These are phyloP conservation scores for Mollisiaceae sp. DNA, from an alignment of 2,329 filamentous ascomycete species.

Conservation along the genomic window DNA sequence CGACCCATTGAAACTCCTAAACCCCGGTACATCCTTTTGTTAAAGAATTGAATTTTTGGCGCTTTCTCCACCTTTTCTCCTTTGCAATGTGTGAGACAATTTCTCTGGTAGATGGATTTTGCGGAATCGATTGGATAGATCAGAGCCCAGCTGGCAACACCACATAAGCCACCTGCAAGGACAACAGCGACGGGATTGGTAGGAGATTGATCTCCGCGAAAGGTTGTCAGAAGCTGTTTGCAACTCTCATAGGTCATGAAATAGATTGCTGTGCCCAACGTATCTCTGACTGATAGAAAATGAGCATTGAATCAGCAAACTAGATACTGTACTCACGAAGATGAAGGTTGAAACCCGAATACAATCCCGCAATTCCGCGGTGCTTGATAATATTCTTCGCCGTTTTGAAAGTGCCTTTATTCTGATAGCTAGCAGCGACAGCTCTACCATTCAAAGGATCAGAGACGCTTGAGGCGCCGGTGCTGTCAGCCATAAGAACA, in stretches of 20 bases:
- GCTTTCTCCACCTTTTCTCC: constrained; percentile 66
- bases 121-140: constrained; percentile 74
- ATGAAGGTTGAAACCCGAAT: constrained; percentile 81
- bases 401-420: constrained; percentile 77
- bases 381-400: constrained; percentile 79
- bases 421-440: constrained; percentile 73
- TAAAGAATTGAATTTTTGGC: constrained; percentile 80
- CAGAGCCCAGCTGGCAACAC: constrained; percentile 79
- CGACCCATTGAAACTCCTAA: constrained; percentile 83
- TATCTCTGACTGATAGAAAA: constrained; percentile 69
- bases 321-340: constrained; percentile 63
- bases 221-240: constrained; percentile 80
- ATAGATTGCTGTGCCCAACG: constrained; percentile 82
- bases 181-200: constrained; percentile 81
- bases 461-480: constrained; percentile 45
- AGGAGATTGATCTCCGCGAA: constrained; percentile 72
- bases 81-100: constrained; percentile 72
- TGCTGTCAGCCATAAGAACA: constrained; percentile 70
- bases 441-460: constrained; percentile 38
- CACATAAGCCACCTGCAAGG: constrained; percentile 78
- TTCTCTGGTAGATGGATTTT: constrained; percentile 85
- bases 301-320: constrained; percentile 15
- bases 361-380: constrained; percentile 74
- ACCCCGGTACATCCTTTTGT: constrained; percentile 79
- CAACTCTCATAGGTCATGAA: constrained; percentile 89